Base-by-base conservation (phyloP, 345 rosid genomes). In the Citrus reticulata region DNA sequence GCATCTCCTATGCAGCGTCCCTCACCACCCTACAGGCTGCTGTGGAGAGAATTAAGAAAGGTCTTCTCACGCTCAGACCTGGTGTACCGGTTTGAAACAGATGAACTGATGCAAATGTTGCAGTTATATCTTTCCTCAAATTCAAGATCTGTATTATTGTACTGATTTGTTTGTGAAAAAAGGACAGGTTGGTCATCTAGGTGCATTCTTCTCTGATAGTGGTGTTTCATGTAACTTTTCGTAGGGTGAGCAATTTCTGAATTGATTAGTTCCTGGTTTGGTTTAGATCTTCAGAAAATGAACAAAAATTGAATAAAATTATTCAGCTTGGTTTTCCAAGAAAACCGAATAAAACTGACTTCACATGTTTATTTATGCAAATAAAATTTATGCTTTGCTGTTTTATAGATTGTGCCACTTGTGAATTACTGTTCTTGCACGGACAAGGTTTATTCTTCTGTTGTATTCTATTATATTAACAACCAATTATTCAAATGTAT, bases 1-100 rank as follows among this genome's bases (percentile, higher is more conserved):
- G 98, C 20, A 93, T 96, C 74, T 94, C 99, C 8, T 96, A 93
- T 40, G 99, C 98, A 0, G 94, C 93, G 67, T 94, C 99, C 60
- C 92, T 93, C 27, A 73, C 90, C 19, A 88, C 92, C 68, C 78
- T 96, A 67, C 92, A 85, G 84, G 92, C 84, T 2, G 99, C 98
- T n/a, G 93, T 87, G 5, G 90, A 84, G 85, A 91, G 94, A 83
- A 93, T 96, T 67, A 94, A 82, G 87, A 86, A 91, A 80, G 98
- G 98, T 40, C 91, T 96, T 58, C 24, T 78, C 74, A 58, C 71
- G 13, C 93, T 93, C 16, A 88, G 85, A 59, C 84, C 91, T 10
- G 90, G 89, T 60, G 86, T 88, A 49, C 85, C 85, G 6, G 91
- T 87, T 79, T 90, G 81, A 88, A 13, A 13, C 22, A 24, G 58